Evolutionary conservation across 164 flowering plant species (phyloP), one percentile per base, ranked within the genome.

Genomic region (Umbilicus rupestris): DNA sequence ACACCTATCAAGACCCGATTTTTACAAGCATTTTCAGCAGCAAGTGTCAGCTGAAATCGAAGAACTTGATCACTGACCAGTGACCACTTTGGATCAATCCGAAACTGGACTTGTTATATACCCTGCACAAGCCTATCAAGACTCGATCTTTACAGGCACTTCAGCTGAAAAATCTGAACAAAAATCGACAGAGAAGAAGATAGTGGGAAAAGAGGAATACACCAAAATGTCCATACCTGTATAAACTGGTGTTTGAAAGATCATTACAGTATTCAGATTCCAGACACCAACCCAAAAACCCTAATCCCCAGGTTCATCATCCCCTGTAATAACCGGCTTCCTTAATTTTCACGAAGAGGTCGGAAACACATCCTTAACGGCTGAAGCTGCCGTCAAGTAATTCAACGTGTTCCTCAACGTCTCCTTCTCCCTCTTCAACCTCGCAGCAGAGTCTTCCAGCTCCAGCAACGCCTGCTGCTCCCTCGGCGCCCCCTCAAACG

Each of bases 391-490:
- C 11, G 89, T 77, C 80, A 94, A 75, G 78, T 94, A 94, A 80
- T 90, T 94, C 50, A 94, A 83, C 0, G 98, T 94, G 72, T 94
- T 94, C 76, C 84, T 76, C 83, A 94, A 68, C 1, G 96, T 94
- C 74, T 94, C 95, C 82, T 84, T 94, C 80, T 94, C 98, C 30
- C 98, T 84, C 76, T 83, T 87, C 76, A 90, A 70, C 70, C 98
- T 82, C 63, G 83, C 70, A 1, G 89, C 93, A 2, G 97, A 86
- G 46, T 94, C 98, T 72, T 90, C 98, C 77, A 94, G 69, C 62
- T 94, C 98, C 67, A 94, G 83, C 77, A 94, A 69, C 19, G 97
- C 97, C 78, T 94, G 98, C 84, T 94, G 98, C 81, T 94, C 98
- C 69, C 89, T 77, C 3, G 97, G 97, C 7, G 97, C 98, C 1